Base-by-base conservation (phyloP, 2,329 filamentous ascomycete genomes). In the Alternaria solani region DNA sequence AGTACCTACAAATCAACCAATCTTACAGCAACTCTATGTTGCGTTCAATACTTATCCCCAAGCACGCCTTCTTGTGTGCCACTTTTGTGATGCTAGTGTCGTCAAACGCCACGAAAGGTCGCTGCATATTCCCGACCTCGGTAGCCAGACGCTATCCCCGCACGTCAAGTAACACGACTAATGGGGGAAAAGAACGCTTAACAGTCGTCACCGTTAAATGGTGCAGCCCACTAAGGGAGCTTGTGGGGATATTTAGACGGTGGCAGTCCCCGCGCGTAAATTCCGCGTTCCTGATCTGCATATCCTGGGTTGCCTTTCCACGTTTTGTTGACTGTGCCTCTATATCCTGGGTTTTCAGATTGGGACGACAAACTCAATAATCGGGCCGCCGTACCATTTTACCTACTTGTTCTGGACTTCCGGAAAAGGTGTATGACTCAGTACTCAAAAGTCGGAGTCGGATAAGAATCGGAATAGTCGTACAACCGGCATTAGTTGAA, bases 121-220 rank as follows among this genome's bases (percentile, higher is more conserved):
- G n/a, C 30, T 56, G 43, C 51, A 28, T 58, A 56, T 62, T 34
- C 51, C 55, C 66, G 68, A 73, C 72, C 72, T 75, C 72, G 72
- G 71, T 59, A 68, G 25, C 44, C 34, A 25, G 20, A 11, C 9
- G 28, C 53, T 53, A 62, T 72, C 69, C 69, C 72, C 70, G 69
- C 67, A 67, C 59, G 43, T 34, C 7, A n/a, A 23, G 43, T 28
- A 51, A 57, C 25, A 47, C 26, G 4, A n/a, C 55, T 16, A 48
- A 41, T 51, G 61, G 57, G 25, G 64, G 51, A 61, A 55, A 23
- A 11, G 14, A 49, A 61, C 52, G 70, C 68, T 73, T 68, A 69
- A 62, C 61, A 75, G 73, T 68, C 69, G 62, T 57, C 62, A 52
- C 46, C 18, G 52, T 48, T 36, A 25, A 34, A 70, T 67, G 54